phyloP scores from a whole-genome alignment of 306 rosid species.

The Parietaria judaica region DNA sequence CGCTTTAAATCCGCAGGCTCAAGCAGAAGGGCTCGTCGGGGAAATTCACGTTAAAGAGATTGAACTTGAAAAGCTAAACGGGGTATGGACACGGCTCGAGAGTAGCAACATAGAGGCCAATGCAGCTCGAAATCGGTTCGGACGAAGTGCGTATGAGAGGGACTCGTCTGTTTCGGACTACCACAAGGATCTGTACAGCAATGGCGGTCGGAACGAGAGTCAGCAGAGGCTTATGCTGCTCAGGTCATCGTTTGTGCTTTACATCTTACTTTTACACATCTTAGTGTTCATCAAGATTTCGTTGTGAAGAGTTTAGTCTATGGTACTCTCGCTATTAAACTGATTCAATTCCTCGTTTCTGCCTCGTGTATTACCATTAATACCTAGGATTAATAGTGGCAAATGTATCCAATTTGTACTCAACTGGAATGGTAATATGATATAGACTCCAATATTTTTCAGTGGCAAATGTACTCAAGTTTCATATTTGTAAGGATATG shows the following conservation, averaged over 20 bases:
- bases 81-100: conserved; percentile 42
- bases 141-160: conserved; percentile 46
- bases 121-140: conserved; percentile 53
- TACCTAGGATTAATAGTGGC: too few species aligned
- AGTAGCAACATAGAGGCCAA: conserved; percentile 38
- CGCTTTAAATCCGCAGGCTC: conserved; percentile 41
- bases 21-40: conserved; percentile 74
- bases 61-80: conserved; percentile 78
- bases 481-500: too few species aligned
- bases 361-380: too few species aligned
- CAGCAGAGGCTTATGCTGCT: conserved; percentile 80
- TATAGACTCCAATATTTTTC: too few species aligned
- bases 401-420: too few species aligned
- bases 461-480: too few species aligned
- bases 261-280: conserved; percentile 68
- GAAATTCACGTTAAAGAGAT: conserved; percentile 72
- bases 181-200: conserved; percentile 55
- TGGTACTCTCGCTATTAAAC: not conserved
- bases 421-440: too few species aligned
- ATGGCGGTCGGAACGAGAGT: conserved; percentile 57
- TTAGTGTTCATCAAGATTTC: conserved; percentile 78
- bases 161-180: conserved; percentile 43
- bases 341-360: too few species aligned
- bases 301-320: conserved; percentile 27
- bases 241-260: conserved; percentile 81